Percentiles rank a stretch among this genome's conserved stretches.
Evolutionary conservation across 192 early-diverging fungal genomes (phyloP).

Genomic region (Chytriomyces sp.): DNA sequence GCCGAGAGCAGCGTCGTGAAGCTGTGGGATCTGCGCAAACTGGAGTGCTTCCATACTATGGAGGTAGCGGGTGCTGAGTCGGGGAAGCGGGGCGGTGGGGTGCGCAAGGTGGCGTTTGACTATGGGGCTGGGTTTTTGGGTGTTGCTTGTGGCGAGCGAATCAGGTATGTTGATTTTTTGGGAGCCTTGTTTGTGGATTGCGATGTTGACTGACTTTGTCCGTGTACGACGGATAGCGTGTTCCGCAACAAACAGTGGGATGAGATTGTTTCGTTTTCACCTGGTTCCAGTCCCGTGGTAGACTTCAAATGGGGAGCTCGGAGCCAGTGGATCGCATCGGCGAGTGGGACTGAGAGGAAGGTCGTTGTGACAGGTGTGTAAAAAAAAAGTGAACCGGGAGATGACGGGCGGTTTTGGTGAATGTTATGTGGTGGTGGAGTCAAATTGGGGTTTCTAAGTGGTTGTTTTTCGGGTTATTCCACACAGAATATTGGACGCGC

Average conservation of each 20-base stretch:
- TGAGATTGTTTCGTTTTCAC: conserved; percentile 34
- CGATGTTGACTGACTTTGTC: not conserved
- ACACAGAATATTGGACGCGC: too few species aligned
- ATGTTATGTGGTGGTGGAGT: too few species aligned
- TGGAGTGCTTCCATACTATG: conserved; percentile 68
- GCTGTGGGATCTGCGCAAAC: conserved; percentile 94
- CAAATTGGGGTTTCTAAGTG: too few species aligned
- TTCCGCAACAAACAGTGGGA: conserved; percentile 51
- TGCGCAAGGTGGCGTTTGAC: conserved; percentile 76
- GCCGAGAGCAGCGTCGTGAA: conserved; percentile 69
- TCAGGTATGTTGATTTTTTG: conserved; percentile 39
- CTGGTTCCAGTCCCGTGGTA: conserved; percentile 30
- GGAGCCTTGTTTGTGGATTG: not conserved
- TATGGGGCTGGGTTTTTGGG: conserved; percentile 82
- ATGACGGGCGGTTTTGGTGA: not conserved
- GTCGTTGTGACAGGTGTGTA: conserved; percentile 40
- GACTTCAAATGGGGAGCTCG: conserved; percentile 50
- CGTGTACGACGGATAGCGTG: conserved; percentile 30
- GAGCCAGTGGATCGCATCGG: conserved; percentile 45
- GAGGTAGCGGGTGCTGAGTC: conserved; percentile 50
- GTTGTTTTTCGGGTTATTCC: too few species aligned
- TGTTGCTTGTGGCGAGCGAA: conserved; percentile 55
- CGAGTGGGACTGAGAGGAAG: conserved; percentile 38
- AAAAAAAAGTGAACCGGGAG: not conserved
- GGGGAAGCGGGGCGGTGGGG: conserved; percentile 13